These are phyloP conservation scores for Lodderomyces pseudojiufengensis DNA, from an alignment of 1,139 yeast species.

Conservation along the genomic window DNA sequence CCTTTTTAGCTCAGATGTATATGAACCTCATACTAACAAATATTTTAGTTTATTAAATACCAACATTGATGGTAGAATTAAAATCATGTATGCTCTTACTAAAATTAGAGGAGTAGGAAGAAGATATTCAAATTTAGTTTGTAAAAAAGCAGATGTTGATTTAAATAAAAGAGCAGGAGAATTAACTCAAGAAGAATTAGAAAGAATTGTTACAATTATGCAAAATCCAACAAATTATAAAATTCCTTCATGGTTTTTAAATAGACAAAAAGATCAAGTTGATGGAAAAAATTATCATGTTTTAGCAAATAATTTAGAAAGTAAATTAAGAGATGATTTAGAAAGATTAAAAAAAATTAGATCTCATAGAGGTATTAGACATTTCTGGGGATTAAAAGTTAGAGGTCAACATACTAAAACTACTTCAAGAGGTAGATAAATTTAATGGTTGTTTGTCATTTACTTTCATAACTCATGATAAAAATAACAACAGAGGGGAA, in stretches of 20 bases:
- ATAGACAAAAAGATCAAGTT: constrained; percentile 98
- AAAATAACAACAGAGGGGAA: too few relatives aligned
- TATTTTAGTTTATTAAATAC: constrained; percentile 92
- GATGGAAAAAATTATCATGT: constrained; percentile 99
- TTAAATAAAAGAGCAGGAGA: constrained; percentile 99
- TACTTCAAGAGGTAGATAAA: constrained; percentile 89
- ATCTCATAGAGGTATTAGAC: constrained; percentile 99
- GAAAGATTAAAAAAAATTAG: constrained; percentile 99
- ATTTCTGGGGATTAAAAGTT: constrained; percentile 96
- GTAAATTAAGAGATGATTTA: constrained; percentile 99
- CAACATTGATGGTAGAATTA: constrained; percentile 99
- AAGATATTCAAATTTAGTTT: constrained; percentile 99
- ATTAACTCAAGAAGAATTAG: constrained; percentile 99
- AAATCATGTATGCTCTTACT: constrained; percentile 99
- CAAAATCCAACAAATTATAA: constrained; percentile 99
- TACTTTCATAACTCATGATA: too few relatives aligned
- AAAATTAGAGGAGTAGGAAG: constrained; percentile 99
- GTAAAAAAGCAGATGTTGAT: constrained; percentile 99
- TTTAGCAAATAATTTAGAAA: constrained; percentile 98
- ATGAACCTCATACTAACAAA: constrained; percentile 22
- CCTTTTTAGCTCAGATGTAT: too few relatives aligned
- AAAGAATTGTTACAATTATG: constrained; percentile 99
- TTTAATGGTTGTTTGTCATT: too few relatives aligned
- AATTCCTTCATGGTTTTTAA: constrained; percentile 99
- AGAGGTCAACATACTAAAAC: constrained; percentile 99